These are phyloP conservation scores for Aspergillus flavus DNA, from an alignment of 2,329 filamentous ascomycete species.

Conservation along the genomic window DNA sequence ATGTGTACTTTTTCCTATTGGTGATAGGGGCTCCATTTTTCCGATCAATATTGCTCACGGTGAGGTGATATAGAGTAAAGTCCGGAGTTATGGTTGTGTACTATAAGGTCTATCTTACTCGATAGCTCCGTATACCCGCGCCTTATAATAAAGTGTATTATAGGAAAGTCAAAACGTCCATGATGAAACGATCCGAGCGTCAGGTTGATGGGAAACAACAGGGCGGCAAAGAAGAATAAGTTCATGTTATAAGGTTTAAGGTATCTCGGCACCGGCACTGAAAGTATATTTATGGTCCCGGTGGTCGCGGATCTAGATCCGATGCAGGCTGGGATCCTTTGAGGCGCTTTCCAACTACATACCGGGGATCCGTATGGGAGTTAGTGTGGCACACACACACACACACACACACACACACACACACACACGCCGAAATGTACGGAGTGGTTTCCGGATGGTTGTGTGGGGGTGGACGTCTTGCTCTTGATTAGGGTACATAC, in stretches of 20 bases:
- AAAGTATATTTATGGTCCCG: not conserved
- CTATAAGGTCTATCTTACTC: no score
- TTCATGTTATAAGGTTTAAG: not conserved
- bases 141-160: not conserved
- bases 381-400: not conserved
- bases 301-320: not conserved
- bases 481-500: not conserved
- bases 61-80: no score
- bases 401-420: not conserved
- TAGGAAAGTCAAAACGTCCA: not conserved
- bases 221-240: not conserved
- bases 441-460: not conserved
- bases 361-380: not conserved
- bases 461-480: not conserved
- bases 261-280: not conserved
- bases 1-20: no score
- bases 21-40: no score
- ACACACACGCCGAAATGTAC: not conserved
- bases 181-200: not conserved
- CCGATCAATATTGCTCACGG: no score
- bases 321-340: not conserved
- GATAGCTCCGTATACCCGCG: no score
- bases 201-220: not conserved
- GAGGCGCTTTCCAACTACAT: not conserved
- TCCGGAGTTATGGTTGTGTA: no score